Evolutionary conservation across 2,329 filamentous ascomycete genomes (phyloP).

Genomic region (Scorias spongiosa): DNA sequence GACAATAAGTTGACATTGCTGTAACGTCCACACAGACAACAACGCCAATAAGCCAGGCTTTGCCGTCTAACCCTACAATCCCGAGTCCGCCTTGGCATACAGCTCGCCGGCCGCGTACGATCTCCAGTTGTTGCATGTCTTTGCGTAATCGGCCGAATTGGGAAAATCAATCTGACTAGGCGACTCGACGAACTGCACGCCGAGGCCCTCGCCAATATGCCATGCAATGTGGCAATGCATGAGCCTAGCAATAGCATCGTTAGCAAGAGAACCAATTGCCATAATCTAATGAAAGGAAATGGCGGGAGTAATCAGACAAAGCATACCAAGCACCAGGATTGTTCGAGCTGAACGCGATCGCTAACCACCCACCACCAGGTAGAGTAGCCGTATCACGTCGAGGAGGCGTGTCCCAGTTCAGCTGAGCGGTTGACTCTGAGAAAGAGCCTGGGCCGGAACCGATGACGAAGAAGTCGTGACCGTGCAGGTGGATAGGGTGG

Average conservation of each 20-base stretch:
- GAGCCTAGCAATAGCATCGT: constrained; percentile 11
- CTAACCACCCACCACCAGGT: constrained; percentile 29
- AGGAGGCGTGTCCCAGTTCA: constrained; percentile 28
- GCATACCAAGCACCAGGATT: constrained; percentile 36
- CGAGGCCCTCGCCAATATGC: constrained; percentile 15
- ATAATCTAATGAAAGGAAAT: neutral
- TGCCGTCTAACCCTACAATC: constrained; percentile 5
- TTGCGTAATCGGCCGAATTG: constrained; percentile 6
- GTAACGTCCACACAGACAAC: too few relatives aligned
- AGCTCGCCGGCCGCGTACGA: constrained; percentile 5
- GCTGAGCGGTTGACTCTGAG: constrained; percentile 17
- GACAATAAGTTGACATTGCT: too few relatives aligned
- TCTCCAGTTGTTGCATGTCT: constrained; percentile 12
- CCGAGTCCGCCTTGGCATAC: constrained; percentile 14
- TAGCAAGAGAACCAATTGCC: neutral
- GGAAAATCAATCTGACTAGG: constrained; percentile 7
- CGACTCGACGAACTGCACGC: constrained; percentile 14
- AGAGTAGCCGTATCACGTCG: constrained; percentile 34
- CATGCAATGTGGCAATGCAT: constrained; percentile 22
- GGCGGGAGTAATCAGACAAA: neutral
- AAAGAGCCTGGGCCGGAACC: constrained; percentile 9
- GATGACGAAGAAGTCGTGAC: constrained; percentile 19
- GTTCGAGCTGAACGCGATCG: constrained; percentile 34
- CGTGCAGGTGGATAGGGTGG: constrained; percentile 24
- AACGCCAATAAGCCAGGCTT: too few relatives aligned